Evolutionary conservation across 257 asterid species (phyloP), one percentile per base, ranked within the genome.

Genomic region (Solanum lignicaule): DNA sequence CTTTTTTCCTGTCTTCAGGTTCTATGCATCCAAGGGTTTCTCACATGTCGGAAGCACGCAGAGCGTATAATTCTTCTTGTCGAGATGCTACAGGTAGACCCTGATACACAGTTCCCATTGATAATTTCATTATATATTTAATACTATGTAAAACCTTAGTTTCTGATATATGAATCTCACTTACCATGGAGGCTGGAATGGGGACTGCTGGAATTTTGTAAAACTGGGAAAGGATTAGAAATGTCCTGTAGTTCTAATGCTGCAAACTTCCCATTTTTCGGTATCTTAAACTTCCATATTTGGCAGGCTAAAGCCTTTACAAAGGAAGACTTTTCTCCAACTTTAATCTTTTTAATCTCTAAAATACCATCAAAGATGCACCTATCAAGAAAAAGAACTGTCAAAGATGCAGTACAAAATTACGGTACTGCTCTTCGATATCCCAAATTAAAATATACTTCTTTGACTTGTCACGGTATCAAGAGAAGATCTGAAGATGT

Each of bases 41-140:
- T 96, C 88, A 96, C 98, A 7, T 96, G 99, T 87, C 97, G 99
- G 83, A 96, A 96, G 90, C 99, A 96, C 69, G 98, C 98, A n/a
- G 99, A 96, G 90, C 96, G 98, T 84, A 95, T 96, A 88, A 95
- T 96, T 91, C 99, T 96, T 91, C 99, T 96, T 82, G 98, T 95
- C 87, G 99, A 96, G 94, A 96, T 96, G 99, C 93, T 96, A 90
- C 98, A 96, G 98, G 98, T 95, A 87, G 43, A 18, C 31, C 20
- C 43, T 31, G 29, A 48, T 48, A 27, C 65, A 81, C 85, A 81
- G 89, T 46, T 25, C 25, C 16, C 38, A 20, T 31, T 46, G 15
- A 27, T 81, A 46, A 29, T 46, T 9, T 46, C 20, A 29, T 16
- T 79, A 41, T 18, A 43, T 81, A 60, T 46, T 81, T 29, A 46